A percentile compares a stretch with the other conserved stretches of the same genome.
phyloP scores from a whole-genome alignment of 305 asterid species.

The Fraxinus baroniana region DNA sequence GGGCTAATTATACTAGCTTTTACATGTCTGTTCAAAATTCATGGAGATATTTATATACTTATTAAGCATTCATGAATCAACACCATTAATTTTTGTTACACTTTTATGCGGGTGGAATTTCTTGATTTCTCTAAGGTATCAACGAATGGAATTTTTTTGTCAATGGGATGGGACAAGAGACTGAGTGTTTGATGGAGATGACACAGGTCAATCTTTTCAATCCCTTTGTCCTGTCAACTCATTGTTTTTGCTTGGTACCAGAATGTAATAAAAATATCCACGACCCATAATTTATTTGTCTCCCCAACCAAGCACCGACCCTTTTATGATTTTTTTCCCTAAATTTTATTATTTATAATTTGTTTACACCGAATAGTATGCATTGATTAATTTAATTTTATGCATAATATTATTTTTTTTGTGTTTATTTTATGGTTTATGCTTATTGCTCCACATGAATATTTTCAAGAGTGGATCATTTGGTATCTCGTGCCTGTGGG shows the following conservation, averaged over 20 bases:
- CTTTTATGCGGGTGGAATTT: not conserved
- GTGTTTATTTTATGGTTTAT: not conserved
- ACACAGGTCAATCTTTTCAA: slow-evolving; percentile 67
- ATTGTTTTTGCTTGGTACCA: slow-evolving; percentile 16
- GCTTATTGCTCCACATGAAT: not conserved
- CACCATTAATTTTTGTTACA: not conserved
- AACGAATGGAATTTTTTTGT: slow-evolving; percentile 26
- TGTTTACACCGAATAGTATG: slow-evolving; percentile 17
- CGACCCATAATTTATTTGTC: not conserved
- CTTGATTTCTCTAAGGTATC: not conserved
- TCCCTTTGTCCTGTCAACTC: slow-evolving; percentile 48
- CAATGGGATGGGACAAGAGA: slow-evolving; percentile 55
- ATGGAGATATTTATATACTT: slow-evolving; percentile 23
- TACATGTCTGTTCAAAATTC: slow-evolving; percentile 8
- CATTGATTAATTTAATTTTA: slow-evolving; percentile 1
- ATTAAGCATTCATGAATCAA: not conserved
- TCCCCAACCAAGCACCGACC: not conserved
- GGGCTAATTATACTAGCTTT: slow-evolving; percentile 1
- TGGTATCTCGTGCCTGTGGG: slow-evolving; percentile 48
- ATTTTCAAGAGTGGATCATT: slow-evolving; percentile 32
- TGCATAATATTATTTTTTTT: slow-evolving; percentile 3
- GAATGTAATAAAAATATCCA: not conserved
- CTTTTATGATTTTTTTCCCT: not conserved
- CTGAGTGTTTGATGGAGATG: slow-evolving; percentile 47
- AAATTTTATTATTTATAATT: not conserved